Evolutionary conservation across 2,329 filamentous ascomycete genomes (phyloP), one percentile per base, ranked within the genome.

Genomic region (Colletotrichum orchidophilum): DNA sequence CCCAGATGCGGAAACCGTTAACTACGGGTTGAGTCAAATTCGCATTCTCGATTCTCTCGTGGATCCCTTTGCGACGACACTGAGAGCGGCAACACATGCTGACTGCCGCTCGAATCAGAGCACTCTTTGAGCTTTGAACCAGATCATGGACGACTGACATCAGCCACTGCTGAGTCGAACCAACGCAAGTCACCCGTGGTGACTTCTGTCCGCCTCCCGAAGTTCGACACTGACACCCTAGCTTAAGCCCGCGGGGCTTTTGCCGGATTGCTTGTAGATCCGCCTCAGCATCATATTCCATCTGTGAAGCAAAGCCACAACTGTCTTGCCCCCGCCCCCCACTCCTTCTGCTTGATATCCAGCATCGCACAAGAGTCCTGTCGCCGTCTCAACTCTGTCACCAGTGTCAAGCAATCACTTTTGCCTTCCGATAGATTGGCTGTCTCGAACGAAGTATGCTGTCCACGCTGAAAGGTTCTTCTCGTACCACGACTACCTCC

Each of bases 31-130:
- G 15, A 49, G 35, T 27, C 29, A 15, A 61, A 27, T 15, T 46
- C 35, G 62, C 58, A 50, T 13, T 26, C 31, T 49, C 31, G 8
- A 55, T 9, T 21, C 24, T 9, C 57, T 52, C 57, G 29, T 62
- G 50, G 57, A 52, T 31, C 21, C 42, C 57, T 50, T 33, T 24
- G 31, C 58, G 27, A 63, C 64, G 29, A 27, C 53, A 21, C 63
- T 9, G 58, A 54, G 42, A 35, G 49, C 24, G 55, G 24, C 49
- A 61, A 18, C 18, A 46, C 15, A 29, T 61, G 66, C 60, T 55
- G 53, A 33, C 52, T 72, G 60, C 66, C 66, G 70, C 61, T 72
- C 70, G 42, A 65, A 70, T 64, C 65, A 61, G 65, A 61, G 60
- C 54, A 60, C 31, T 3, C 21, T 39, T 58, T 31, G 66, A 50